Evolutionary conservation across 257 asterid genomes (phyloP), one percentile per base, ranked within the genome.

Genomic region (Capsicum pubescens): DNA sequence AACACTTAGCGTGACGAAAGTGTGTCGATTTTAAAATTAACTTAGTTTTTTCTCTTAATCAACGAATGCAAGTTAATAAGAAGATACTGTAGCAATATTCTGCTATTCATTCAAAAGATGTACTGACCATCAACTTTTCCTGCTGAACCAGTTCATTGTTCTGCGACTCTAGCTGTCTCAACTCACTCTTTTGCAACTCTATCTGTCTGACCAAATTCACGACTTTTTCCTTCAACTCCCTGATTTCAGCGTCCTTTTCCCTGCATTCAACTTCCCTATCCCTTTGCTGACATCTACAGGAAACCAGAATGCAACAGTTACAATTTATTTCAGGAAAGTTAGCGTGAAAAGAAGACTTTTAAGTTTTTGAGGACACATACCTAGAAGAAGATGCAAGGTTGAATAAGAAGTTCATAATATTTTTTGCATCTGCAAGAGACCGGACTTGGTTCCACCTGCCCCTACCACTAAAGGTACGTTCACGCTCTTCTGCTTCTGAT

Each of bases 401-500:
- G 59, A 93, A 93, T 57, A 97, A 91, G 85, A 89, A 92, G 87
- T 97, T 93, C 99, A 97, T 95, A 68, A 95, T 88, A 83, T 91
- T 88, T 90, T 91, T 95, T 5, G 98, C 98, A 86, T 97, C 99
- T 55, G 97, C 91, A 61, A 97, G 91, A 82, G 97, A 87, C 69
- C 97, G 95, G 66, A 97, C 93, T 88, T 95, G 98, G 87, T 92
- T 95, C 99, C 98, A 97, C 86, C 99, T 89, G 71, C 98, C 99
- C 86, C 93, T 88, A 69, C 98, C 98, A 89, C 97, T 92, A 87
- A 93, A 94, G 82, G 98, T 92, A 15, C 98, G 92, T 79, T 95
- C 99, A 77, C 98, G 94, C 91, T 97, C 99, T 89, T 93, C 98
- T 19, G 97, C 99, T 89, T 97, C 99, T 59, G 99, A 97, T 80